phyloP scores from a whole-genome alignment of 2,329 filamentous ascomycete genomes.

The Aspergillus sp. region DNA sequence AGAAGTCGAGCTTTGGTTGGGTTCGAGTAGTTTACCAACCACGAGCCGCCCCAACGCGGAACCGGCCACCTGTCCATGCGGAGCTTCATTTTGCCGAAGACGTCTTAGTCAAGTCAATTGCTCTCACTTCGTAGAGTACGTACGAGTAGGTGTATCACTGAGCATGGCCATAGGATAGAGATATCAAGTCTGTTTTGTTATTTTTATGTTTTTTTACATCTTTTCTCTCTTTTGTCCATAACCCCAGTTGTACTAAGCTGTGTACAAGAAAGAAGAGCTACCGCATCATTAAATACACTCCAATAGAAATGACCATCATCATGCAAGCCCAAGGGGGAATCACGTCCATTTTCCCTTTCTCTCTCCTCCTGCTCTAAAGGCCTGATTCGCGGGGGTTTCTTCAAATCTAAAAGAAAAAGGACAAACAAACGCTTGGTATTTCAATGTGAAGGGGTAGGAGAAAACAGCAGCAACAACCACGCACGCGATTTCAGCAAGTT shows the following conservation, averaged over 20 bases:
- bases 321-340: constrained; percentile 24
- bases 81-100: constrained; percentile 36
- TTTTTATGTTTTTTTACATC: constrained; percentile 16
- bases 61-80: constrained; percentile 40
- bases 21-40: too few species aligned
- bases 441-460: constrained; percentile 16
- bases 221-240: constrained; percentile 10
- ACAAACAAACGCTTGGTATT: constrained; percentile 22
- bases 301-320: constrained; percentile 24
- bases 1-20: not conserved
- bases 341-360: constrained; percentile 4
- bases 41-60: constrained; percentile 8
- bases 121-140: not conserved
- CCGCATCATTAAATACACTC: constrained; percentile 19
- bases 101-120: constrained; percentile 1
- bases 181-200: constrained; percentile 6
- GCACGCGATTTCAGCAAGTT: constrained; percentile 32
- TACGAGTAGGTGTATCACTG: not conserved
- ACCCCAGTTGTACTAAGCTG: constrained; percentile 23
- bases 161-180: not conserved
- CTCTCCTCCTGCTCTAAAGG: not conserved
- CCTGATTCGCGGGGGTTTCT: constrained; percentile 7
- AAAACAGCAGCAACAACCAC: constrained; percentile 24
- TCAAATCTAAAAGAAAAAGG: constrained; percentile 18
- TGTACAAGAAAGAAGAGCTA: constrained; percentile 32